These are phyloP conservation scores for Olyra latifolia DNA, from an alignment of 176 grass and related monocot species.

Conservation along the genomic window DNA sequence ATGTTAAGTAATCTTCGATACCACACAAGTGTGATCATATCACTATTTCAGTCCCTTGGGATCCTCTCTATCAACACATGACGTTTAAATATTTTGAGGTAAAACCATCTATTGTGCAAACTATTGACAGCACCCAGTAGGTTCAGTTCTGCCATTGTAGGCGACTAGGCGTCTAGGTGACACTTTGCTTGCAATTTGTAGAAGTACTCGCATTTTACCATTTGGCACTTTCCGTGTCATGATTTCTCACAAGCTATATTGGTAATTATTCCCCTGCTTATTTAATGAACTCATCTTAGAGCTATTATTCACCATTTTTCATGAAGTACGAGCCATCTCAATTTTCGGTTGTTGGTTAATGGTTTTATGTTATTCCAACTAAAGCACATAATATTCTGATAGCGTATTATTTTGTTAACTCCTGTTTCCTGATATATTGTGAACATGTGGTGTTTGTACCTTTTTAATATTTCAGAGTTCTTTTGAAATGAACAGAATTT, in stretches of 20 bases:
- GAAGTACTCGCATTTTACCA: slow-evolving; percentile 12
- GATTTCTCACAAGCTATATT: background rate
- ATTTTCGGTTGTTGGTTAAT: background rate
- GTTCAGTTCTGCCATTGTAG: background rate
- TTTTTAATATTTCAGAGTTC: slow-evolving; percentile 19
- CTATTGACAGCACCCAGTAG: background rate
- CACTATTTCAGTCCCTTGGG: slow-evolving; percentile 92
- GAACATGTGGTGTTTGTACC: background rate
- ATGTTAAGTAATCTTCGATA: slow-evolving; percentile 99
- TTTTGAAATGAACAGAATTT: slow-evolving; percentile 7
- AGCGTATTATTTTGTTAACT: slow-evolving; percentile 23
- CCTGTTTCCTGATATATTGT: background rate
- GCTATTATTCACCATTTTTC: background rate
- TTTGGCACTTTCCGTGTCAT: background rate
- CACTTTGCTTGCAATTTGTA: slow-evolving; percentile 1
- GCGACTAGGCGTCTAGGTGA: background rate
- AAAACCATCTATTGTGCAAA: slow-evolving; percentile 24
- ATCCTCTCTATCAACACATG: slow-evolving; percentile 88
- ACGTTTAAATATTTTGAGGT: slow-evolving; percentile 96
- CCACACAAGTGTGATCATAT: slow-evolving; percentile 97
- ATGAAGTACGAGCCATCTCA: slow-evolving; percentile 9
- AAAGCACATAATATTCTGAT: slow-evolving; percentile 2
- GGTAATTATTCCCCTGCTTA: slow-evolving; percentile 1
- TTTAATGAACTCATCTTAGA: slow-evolving; percentile 10
- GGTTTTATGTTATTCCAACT: slow-evolving; percentile 17